Evolutionary conservation across 2,329 filamentous ascomycete genomes (phyloP).

Genomic region (Teratosphaeria destructans): DNA sequence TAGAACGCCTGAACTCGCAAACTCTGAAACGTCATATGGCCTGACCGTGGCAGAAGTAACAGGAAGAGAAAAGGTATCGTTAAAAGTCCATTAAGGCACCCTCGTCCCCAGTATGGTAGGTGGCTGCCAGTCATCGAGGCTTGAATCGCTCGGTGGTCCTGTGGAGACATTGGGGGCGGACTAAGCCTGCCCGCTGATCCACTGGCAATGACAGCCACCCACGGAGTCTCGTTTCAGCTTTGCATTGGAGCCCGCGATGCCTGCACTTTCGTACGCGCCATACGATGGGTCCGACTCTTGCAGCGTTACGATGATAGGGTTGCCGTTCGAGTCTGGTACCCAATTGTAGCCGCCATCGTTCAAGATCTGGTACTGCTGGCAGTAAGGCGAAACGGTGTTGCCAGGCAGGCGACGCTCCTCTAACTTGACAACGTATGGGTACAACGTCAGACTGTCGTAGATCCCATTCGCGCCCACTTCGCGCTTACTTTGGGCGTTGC

Average conservation of each 20-base stretch:
- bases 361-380: constrained; percentile 53
- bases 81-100: neutral
- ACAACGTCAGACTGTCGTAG: constrained; percentile 6
- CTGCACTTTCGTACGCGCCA: constrained; percentile 14
- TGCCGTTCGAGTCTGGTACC: constrained; percentile 23
- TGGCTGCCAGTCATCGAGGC: neutral
- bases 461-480: constrained; percentile 3
- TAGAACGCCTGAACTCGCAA: neutral
- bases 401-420: constrained; percentile 49
- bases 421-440: constrained; percentile 52
- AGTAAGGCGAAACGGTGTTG: constrained; percentile 45
- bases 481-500: constrained; percentile 4
- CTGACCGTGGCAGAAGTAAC: neutral
- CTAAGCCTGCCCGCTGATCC: constrained; percentile 16
- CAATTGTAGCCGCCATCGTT: constrained; percentile 38
- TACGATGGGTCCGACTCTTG: constrained; percentile 31
- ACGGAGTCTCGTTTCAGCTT: constrained; percentile 8
- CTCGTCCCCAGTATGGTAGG: neutral
- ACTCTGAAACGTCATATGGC: neutral
- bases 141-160: neutral
- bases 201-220: constrained; percentile 28
- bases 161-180: neutral
- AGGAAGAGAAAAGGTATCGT: neutral
- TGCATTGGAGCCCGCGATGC: constrained; percentile 1
- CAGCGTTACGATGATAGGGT: constrained; percentile 29